A percentile compares a stretch with the other conserved stretches of the same genome.
Evolutionary conservation across 495 filamentous ascomycete species (phyloP).

Genomic region (Hypoxylon trugodes): DNA sequence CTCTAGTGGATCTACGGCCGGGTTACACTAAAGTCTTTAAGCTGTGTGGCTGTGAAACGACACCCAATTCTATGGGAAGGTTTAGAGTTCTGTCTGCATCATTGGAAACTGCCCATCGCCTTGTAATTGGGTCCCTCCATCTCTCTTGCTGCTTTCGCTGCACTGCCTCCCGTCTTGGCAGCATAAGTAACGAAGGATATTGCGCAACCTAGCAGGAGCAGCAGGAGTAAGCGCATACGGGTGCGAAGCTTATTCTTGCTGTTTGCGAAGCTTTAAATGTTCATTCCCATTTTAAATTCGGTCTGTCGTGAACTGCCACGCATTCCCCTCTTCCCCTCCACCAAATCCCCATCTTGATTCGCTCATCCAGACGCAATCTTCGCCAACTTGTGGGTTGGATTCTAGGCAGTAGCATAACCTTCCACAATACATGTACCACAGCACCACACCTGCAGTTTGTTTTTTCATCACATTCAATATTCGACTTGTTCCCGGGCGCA

Average conservation of each 20-base stretch:
- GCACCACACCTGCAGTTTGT: constrained; percentile 13
- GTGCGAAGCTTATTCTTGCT: constrained; percentile 21
- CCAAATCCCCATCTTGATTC: no score
- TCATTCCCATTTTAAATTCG: constrained; percentile 7
- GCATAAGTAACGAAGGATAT: background rate
- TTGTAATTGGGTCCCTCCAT: background rate
- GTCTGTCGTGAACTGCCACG: constrained; percentile 28
- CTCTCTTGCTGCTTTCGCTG: background rate
- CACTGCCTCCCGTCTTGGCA: constrained; percentile 32
- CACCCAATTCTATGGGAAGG: background rate
- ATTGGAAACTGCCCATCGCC: no score
- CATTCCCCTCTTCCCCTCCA: constrained; percentile 8
- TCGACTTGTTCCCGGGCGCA: background rate
- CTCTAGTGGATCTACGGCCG: background rate
- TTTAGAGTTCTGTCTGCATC: no score
- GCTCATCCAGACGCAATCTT: constrained; percentile 2
- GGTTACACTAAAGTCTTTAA: background rate
- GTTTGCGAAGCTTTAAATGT: background rate
- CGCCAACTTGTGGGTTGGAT: constrained; percentile 1
- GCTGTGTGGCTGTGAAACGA: constrained; percentile 23
- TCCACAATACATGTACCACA: background rate
- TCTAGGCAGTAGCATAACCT: constrained; percentile 5
- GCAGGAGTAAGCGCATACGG: no score
- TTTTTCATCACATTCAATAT: constrained; percentile 4
- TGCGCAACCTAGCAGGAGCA: constrained; percentile 27